Evolutionary conservation across 2,329 filamentous ascomycete genomes (phyloP), one percentile per base, ranked within the genome.

Genomic region (Neonectria ditissima): DNA sequence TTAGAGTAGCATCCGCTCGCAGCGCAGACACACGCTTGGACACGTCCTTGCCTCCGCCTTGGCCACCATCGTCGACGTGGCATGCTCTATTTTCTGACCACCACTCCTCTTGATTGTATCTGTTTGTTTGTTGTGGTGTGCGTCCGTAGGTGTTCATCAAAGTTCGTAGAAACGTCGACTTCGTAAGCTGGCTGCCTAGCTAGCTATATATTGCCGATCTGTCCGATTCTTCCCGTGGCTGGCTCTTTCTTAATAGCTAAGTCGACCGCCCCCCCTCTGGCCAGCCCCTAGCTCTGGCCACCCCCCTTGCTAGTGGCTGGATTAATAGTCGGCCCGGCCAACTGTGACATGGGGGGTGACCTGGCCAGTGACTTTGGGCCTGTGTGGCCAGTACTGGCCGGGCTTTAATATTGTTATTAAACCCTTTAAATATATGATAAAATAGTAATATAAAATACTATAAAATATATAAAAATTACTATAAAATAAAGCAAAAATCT

Each of bases 21-120:
- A 39, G 18, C 39, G 18, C 52, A 39, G 18, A 16, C 28, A 24
- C 28, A 24, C 41, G 30, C 28, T 47, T 28, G 56, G 45, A 18
- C 3, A 16, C 14, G 43, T 48, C 54, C 54, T 43, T 24, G 43
- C 43, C 37, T 39, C 44, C 16, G 44, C 41, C 41, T 43, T 63
- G 50, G 8, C 43, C 44, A 51, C 50, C 50, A 20, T 30, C 34
- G 44, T 55, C 50, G 50, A 63, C 60, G 60, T 63, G 60, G 60
- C 60, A 63, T 50, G 50, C 60, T 54, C 60, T 55, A 39, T 48
- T 48, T 55, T 43, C 60, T 63, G 60, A 54, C 50, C 54, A 62
- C 48, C 41, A 43, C 28, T n/a, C 34, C 11, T n/a, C 30, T 52
- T 53, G 30, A 37, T 20, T 57, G 59, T 54, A 53, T 57, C 18